Evolutionary conservation across 352 stramenopile genomes (phyloP), one percentile per base, ranked within the genome.

Genomic region (Pythium aphanidermatum): DNA sequence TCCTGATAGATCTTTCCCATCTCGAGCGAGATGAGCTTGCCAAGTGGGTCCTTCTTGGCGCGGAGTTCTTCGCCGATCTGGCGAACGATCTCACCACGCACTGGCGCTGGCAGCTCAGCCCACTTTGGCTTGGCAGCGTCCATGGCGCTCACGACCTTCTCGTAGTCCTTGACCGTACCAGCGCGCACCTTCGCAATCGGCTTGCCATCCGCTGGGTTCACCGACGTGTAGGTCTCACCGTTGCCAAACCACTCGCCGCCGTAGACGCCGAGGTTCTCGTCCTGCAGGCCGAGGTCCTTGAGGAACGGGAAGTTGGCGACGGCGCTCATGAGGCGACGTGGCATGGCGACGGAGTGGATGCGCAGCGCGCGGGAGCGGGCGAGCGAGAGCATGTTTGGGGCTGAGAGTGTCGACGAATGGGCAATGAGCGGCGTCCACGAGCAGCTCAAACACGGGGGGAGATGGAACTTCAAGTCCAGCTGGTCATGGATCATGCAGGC

Each of bases 1-100:
- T 92, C 90, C 29, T 89, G 73, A 48, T 92, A 83, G 60, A 96
- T 96, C 65, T 97, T 97, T 58, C 89, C 89, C 89, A 97, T 97
- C 65, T 97, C 90, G 4, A 96, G 68, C 34, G 86, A 66, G 29
- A 97, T 90, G 29, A 97, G 66, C 47, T 91, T 85, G 45, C 87
- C 89, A 3, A 97, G 68, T 23, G 81, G 68, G n/a, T 95, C 74
- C 40, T 88, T 85, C 62, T 97, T 96, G 41, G 65, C 77, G 37
- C 87, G 81, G 21, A 97, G 67, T 55, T 92, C 78, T 31, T 95
- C 68, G 48, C 86, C 87, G 48, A 97, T 95, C 68, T 96, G 85
- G 30, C 88, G 82, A 44, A 97, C 89, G 33, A 96, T 92, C 67
- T 97, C 89, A 43, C 89, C 89, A 23, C 89, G 84, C 28, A 56